Conservation (phyloP, 2,329 filamentous ascomycete species). For the Sporothrix inflata region DNA sequence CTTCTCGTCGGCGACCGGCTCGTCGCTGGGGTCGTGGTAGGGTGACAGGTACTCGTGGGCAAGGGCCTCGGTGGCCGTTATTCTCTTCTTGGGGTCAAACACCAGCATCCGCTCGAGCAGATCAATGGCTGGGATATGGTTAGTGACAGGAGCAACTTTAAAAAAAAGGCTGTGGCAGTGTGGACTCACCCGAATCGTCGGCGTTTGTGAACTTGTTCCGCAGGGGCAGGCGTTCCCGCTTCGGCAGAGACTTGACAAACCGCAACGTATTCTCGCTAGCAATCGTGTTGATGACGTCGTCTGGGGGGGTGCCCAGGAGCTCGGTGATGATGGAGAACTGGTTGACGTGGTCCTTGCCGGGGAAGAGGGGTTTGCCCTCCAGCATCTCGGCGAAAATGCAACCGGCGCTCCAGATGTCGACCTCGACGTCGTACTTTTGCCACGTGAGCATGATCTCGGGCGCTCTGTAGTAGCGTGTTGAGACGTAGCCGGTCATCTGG, state of each 20-base stretch:
- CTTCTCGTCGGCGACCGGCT: constrained; percentile 93
- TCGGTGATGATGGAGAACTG: constrained; percentile 99
- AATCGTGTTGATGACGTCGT: constrained; percentile 98
- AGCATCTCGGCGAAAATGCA: constrained; percentile 99
- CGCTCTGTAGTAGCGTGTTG: constrained; percentile 96
- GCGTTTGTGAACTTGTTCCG: constrained; percentile 93
- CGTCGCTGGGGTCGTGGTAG: constrained; percentile 96
- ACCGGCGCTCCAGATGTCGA: constrained; percentile 98
- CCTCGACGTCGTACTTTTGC: constrained; percentile 99
- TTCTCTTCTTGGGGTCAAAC: constrained; percentile 95
- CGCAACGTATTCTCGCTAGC: constrained; percentile 97
- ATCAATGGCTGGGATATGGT: constrained; percentile 71
- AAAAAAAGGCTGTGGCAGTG: not conserved
- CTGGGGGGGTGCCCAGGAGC: constrained; percentile 90
- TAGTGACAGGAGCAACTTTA: not conserved
- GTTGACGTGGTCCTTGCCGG: constrained; percentile 98
- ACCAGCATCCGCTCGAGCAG: constrained; percentile 96
- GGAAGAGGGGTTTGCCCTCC: constrained; percentile 96
- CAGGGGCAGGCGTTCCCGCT: constrained; percentile 87
- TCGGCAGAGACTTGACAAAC: constrained; percentile 96
- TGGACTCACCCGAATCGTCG: constrained; percentile 72
- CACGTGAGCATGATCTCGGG: constrained; percentile 99
- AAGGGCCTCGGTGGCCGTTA: constrained; percentile 83
- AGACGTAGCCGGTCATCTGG: constrained; percentile 99
- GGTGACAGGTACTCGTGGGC: constrained; percentile 91